phyloP scores from a whole-genome alignment of 2,329 filamentous ascomycete species.

The Botrytis fragariae region DNA sequence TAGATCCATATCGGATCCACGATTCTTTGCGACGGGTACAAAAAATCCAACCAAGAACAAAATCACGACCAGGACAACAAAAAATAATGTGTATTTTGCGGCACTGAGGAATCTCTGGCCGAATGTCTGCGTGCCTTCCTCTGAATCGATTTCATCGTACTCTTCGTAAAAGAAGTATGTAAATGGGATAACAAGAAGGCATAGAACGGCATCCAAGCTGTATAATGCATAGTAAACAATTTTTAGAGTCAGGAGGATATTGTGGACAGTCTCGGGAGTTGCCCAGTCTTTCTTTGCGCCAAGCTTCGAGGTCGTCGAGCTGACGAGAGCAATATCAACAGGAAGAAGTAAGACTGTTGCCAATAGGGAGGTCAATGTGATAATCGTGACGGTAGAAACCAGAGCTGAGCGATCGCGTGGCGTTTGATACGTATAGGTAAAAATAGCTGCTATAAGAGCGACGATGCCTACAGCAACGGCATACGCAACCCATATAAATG shows the following conservation, averaged over 20 bases:
- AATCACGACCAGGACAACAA: conserved; percentile 74
- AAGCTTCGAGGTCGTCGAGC: conserved; percentile 74
- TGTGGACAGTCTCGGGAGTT: conserved; percentile 72
- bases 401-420: conserved; percentile 79
- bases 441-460: conserved; percentile 74
- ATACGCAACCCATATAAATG: conserved; percentile 94
- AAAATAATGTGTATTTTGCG: conserved; percentile 85
- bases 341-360: conserved; percentile 90
- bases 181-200: conserved; percentile 86
- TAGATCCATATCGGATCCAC: conserved; percentile 69
- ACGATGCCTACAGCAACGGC: conserved; percentile 76
- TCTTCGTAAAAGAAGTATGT: conserved; percentile 99
- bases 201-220: conserved; percentile 85
- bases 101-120: conserved; percentile 75
- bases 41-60: conserved; percentile 94
- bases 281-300: conserved; percentile 95
- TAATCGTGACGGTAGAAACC: conserved; percentile 79
- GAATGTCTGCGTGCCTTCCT: conserved; percentile 72
- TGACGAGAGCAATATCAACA: conserved; percentile 92
- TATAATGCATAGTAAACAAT: conserved; percentile 93
- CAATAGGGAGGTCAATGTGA: conserved; percentile 82
- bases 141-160: conserved; percentile 85
- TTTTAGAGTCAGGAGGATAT: conserved; percentile 76
- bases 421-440: conserved; percentile 88
- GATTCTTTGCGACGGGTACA: conserved; percentile 72